Evolutionary conservation across 441 rosid species (phyloP).

Genomic region (Jatropha multifida): DNA sequence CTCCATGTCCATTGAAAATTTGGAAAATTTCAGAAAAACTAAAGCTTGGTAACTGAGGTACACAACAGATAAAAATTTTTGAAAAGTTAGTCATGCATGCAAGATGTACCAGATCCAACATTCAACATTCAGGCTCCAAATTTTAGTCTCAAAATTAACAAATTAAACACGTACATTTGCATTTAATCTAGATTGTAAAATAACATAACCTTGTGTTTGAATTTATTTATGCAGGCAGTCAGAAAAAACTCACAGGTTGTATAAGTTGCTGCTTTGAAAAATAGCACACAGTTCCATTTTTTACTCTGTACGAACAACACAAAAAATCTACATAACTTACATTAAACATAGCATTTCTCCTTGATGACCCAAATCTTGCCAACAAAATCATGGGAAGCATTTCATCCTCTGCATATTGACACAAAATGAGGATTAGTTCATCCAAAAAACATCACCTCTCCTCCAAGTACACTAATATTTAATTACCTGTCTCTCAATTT

Average conservation of each 20-base stretch:
- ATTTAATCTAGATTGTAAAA: background rate
- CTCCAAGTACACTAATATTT: too few relatives aligned
- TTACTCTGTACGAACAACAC: background rate
- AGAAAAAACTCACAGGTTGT: background rate
- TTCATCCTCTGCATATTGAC: constrained; percentile 79
- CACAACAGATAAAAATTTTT: background rate
- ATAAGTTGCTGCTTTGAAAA: background rate
- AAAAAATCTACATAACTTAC: constrained; percentile 14
- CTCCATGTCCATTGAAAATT: background rate
- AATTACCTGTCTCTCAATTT: constrained; percentile 91
- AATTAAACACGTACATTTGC: background rate
- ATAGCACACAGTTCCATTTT: background rate
- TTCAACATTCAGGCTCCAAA: background rate
- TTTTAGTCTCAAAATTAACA: background rate
- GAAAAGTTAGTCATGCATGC: background rate
- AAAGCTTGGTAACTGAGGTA: background rate
- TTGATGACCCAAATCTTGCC: background rate
- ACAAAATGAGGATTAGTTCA: constrained; percentile 19
- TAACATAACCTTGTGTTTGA: background rate
- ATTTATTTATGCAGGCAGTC: background rate
- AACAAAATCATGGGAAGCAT: constrained; percentile 72
- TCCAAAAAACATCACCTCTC: constrained; percentile 22
- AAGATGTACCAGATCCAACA: background rate
- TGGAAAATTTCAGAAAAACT: background rate
- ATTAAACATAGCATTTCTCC: background rate